phyloP scores from a whole-genome alignment of 169 alveolate genomes.

The Plasmodium chabaudi region DNA sequence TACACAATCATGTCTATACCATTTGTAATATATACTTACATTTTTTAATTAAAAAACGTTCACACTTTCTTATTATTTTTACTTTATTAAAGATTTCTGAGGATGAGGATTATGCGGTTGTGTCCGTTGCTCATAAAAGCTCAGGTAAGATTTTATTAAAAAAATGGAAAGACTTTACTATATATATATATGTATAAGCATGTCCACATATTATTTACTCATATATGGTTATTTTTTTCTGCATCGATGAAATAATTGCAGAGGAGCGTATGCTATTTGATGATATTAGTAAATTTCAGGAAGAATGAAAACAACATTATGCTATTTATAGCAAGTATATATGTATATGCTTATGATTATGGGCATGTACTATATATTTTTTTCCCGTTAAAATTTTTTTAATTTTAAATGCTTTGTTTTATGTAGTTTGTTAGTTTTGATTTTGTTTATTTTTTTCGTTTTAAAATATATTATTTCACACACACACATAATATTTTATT shows the following conservation, averaged over 20 bases:
- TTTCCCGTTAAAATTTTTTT: no score
- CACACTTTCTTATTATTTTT: no score
- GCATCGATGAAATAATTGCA: slow-evolving; percentile 25
- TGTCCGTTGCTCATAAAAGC: slow-evolving; percentile 21
- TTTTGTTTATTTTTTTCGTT: no score
- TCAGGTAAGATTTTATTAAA: slow-evolving; percentile 18
- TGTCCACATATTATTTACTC: background rate
- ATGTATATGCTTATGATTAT: no score
- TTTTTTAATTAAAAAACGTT: background rate
- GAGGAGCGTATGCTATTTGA: slow-evolving; percentile 48
- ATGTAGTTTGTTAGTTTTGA: no score
- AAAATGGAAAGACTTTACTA: background rate
- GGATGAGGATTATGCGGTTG: slow-evolving; percentile 45
- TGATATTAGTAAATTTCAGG: slow-evolving; percentile 38
- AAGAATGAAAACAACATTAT: background rate
- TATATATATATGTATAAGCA: background rate
- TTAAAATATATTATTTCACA: no score
- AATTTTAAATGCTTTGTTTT: no score
- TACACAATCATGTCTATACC: background rate
- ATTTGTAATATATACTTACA: background rate
- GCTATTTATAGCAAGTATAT: no score
- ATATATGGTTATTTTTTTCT: background rate
- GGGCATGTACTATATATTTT: no score
- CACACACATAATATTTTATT: no score
- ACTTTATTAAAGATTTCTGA: slow-evolving; percentile 21